These are phyloP conservation scores for Pichia exigua DNA, from an alignment of 805 yeast species.

Conservation along the genomic window DNA sequence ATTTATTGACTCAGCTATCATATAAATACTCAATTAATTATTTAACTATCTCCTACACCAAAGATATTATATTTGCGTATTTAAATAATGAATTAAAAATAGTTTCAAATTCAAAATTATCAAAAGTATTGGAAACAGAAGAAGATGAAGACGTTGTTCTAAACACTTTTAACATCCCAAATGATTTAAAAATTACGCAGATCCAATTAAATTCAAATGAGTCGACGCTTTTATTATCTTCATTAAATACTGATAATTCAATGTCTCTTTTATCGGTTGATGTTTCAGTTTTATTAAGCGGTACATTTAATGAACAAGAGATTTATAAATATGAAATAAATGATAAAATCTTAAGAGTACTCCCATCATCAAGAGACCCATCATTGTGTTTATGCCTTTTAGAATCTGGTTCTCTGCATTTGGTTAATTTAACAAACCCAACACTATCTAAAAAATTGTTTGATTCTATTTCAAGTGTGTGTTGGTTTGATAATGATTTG, in stretches of 20 bases:
- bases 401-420: conserved; percentile 3
- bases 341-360: conserved; percentile 3
- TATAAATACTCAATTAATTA: conserved; percentile 9
- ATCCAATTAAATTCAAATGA: conserved; percentile 19
- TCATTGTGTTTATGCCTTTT: not conserved
- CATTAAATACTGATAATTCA: conserved; percentile 7
- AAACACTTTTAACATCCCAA: not conserved
- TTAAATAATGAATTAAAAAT: conserved; percentile 14
- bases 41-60: conserved; percentile 17
- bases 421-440: not conserved
- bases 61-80: conserved; percentile 17
- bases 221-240: conserved; percentile 11
- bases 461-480: not conserved
- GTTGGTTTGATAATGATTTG: conserved; percentile 8
- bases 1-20: not conserved
- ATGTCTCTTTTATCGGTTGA: conserved; percentile 1
- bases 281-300: conserved; percentile 3
- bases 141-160: conserved; percentile 8
- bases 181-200: conserved; percentile 12
- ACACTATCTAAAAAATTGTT: not conserved
- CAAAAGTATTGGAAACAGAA: conserved; percentile 13
- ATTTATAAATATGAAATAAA: not conserved
- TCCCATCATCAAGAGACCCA: conserved; percentile 3
- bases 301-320: conserved; percentile 2
- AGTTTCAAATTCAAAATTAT: conserved; percentile 13